phyloP scores from a whole-genome alignment of 306 rosid genomes.

The Fragaria nilgerrensis region DNA sequence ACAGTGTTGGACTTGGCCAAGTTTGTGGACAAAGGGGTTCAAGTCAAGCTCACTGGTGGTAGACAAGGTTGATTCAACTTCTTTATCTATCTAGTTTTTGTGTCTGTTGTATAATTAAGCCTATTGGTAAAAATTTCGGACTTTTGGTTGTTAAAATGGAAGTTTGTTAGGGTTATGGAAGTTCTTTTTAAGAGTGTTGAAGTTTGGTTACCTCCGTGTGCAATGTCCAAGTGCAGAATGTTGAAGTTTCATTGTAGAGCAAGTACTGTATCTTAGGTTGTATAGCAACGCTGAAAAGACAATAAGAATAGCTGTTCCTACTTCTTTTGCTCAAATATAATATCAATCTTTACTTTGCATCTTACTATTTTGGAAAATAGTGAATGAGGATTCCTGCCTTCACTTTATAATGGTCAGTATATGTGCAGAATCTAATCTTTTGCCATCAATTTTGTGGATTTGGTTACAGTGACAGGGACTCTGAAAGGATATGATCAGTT shows the following conservation, averaged over 20 bases:
- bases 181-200: background rate
- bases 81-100: background rate
- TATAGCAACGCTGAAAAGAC: background rate
- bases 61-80: constrained; percentile 56
- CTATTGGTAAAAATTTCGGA: background rate
- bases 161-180: background rate
- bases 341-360: background rate
- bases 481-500: constrained; percentile 95
- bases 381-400: background rate
- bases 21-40: constrained; percentile 92
- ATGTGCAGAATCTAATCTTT: background rate
- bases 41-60: constrained; percentile 90
- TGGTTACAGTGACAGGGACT: constrained; percentile 75
- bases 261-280: background rate
- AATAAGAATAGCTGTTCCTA: background rate
- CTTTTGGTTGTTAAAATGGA: background rate
- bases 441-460: constrained; percentile 24
- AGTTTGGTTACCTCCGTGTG: background rate
- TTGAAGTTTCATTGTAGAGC: background rate
- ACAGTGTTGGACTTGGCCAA: constrained; percentile 83
- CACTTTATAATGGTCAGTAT: background rate
- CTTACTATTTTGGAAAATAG: background rate
- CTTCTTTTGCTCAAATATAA: background rate
- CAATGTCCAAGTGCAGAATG: background rate
- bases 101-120: background rate